These are phyloP conservation scores for Mikania micrantha DNA, from an alignment of 129 eudicot genomes.

Conservation along the genomic window DNA sequence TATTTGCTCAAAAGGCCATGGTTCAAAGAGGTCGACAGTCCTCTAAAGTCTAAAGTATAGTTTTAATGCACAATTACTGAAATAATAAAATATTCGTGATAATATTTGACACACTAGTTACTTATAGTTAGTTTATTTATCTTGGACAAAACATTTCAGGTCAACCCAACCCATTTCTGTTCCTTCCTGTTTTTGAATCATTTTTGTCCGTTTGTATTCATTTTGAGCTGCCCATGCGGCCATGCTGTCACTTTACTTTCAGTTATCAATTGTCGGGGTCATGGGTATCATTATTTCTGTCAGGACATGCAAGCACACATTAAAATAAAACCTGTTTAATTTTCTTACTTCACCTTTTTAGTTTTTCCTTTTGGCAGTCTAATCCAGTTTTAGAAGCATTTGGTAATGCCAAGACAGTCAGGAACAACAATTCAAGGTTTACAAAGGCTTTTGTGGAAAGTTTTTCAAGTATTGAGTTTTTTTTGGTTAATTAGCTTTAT, in stretches of 20 bases:
- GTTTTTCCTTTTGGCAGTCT: constrained; percentile 44
- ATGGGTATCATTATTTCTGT: neutral
- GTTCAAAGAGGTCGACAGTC: neutral
- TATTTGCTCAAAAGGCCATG: neutral
- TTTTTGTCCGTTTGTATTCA: neutral
- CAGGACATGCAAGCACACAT: neutral
- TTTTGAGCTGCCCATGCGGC: neutral
- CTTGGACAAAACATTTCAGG: neutral
- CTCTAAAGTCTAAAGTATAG: neutral
- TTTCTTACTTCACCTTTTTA: neutral
- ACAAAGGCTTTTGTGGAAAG: constrained; percentile 1
- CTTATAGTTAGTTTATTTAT: neutral
- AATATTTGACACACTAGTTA: neutral
- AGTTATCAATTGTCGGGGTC: neutral
- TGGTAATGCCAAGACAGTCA: constrained; percentile 74
- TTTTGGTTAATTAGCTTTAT: constrained; percentile 2
- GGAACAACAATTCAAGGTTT: constrained; percentile 81
- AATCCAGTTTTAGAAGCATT: constrained; percentile 83
- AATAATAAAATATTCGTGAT: neutral
- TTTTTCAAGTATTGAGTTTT: neutral
- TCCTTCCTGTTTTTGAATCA: neutral
- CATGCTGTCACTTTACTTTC: neutral
- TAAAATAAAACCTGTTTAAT: neutral
- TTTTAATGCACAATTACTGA: neutral
- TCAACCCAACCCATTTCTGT: neutral